Evolutionary conservation across 2,329 filamentous ascomycete species (phyloP), one percentile per base, ranked within the genome.

Genomic region (Elsinoe perseae): DNA sequence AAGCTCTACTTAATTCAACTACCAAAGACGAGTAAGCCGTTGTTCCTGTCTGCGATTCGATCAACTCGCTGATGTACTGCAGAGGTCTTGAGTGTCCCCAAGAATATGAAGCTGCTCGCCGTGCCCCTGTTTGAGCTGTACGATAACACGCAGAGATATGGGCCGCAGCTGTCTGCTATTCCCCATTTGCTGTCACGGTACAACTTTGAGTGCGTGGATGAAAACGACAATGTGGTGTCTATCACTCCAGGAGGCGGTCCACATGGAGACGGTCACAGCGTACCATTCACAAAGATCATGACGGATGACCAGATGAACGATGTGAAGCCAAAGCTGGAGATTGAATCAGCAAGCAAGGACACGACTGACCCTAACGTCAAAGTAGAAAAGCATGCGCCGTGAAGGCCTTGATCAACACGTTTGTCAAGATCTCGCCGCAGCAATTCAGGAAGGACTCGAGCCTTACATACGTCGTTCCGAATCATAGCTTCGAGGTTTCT

Each of bases 21-120:
- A 25, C 93, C 93, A 0, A 84, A 90, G 71, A 90, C 86, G 64
- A 97, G 90, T 95, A 80, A 59, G 77, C 83, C 27, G 14, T 4
- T 16, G 12, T n/a, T n/a, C 27, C 43, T 8, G 9, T 9, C 50
- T 12, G 20, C 38, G 3, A n/a, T 27, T 8, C 25, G 32, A 2
- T 18, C 10, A 25, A 12, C 1, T 28, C 14, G 7, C 46, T 57
- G 23, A 56, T 28, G 27, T n/a, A 1, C 21, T 52, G 56, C 69
- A 95, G 90, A 96, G 75, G 87, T 97, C 12, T 80, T 98, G 42
- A 95, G 88, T 66, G 93, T 98, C 7, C 93, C 93, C 0, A 98
- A 98, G 77, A 98, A 98, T 74, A 97, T 98, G 93, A 98, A 98
- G 71, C 83, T 98, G 21, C 85, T 98, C 38, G 93, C 93, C 1